A percentile compares a stretch with the other conserved stretches of the same genome.
These are phyloP conservation scores for Populus nigra DNA, from an alignment of 345 rosid species.

Conservation along the genomic window DNA sequence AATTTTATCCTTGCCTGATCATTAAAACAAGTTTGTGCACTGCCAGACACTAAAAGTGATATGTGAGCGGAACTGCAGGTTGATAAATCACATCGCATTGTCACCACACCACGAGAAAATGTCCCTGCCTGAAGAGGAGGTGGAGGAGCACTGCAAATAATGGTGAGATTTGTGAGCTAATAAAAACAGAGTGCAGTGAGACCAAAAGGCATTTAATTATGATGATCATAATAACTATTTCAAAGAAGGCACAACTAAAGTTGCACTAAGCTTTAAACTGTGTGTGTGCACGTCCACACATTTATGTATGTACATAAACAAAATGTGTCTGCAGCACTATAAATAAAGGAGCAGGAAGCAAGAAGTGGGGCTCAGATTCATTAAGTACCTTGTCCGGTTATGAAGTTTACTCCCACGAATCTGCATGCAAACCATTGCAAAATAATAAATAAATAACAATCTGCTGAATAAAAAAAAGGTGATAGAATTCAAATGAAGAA, in stretches of 20 bases:
- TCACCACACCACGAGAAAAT: conserved; percentile 95
- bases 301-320: background rate
- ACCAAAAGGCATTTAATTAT: background rate
- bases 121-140: conserved; percentile 99
- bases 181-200: background rate
- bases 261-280: background rate
- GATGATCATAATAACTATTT: background rate
- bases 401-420: conserved; percentile 97
- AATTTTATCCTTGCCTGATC: conserved; percentile 69
- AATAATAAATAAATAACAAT: background rate
- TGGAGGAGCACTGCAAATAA: conserved; percentile 84
- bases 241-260: no score
- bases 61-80: conserved; percentile 88
- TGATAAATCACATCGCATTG: conserved; percentile 96
- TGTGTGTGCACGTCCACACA: background rate
- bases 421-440: conserved; percentile 38
- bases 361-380: conserved; percentile 15
- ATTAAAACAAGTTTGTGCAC: conserved; percentile 95
- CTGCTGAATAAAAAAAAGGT: background rate
- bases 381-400: conserved; percentile 76
- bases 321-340: background rate
- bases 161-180: conserved; percentile 11
- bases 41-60: conserved; percentile 93
- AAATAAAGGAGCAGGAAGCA: conserved; percentile 1
- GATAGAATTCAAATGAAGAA: background rate